Percentiles rank a stretch among this genome's conserved stretches.
phyloP scores from a whole-genome alignment of 805 yeast genomes.

The Cyberlindnera subsufficiens region DNA sequence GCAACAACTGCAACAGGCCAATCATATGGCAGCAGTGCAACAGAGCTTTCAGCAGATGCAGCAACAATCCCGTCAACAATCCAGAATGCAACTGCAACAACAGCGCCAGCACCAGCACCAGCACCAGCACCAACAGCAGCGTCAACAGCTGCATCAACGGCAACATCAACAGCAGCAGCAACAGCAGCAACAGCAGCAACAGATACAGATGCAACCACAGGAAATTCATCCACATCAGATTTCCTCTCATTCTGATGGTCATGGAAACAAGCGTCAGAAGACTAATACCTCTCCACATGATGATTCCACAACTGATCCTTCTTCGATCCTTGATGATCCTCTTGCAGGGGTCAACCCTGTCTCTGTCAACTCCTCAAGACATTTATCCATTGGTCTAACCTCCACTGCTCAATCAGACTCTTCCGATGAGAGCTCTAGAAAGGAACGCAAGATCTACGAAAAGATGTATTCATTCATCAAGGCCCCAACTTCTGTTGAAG shows the following conservation, averaged over 20 bases:
- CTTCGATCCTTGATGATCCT: constrained; percentile 16
- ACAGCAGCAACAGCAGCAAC: constrained; percentile 5
- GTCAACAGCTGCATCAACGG: constrained; percentile 3
- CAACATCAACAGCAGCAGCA: constrained; percentile 4
- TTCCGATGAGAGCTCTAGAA: constrained; percentile 1
- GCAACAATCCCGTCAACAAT: constrained; percentile 10
- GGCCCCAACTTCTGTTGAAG: constrained; percentile 41
- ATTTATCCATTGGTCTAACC: constrained; percentile 11
- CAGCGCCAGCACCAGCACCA: constrained; percentile 8
- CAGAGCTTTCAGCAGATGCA: constrained; percentile 16
- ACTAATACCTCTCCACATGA: constrained; percentile 2
- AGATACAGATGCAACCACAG: constrained; percentile 1
- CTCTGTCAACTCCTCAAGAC: constrained; percentile 7
- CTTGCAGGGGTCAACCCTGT: constrained; percentile 4
- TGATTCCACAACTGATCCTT: constrained; percentile 10
- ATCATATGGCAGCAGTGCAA: constrained; percentile 11
- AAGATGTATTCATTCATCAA: constrained; percentile 33
- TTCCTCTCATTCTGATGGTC: not conserved
- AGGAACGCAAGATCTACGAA: constrained; percentile 24
- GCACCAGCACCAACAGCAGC: constrained; percentile 4
- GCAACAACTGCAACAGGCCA: constrained; percentile 10
- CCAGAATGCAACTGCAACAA: constrained; percentile 8
- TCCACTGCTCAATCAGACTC: not conserved
- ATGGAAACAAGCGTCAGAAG: constrained; percentile 14
- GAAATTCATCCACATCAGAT: constrained; percentile 1